phyloP scores from a whole-genome alignment of 768 basidiomycete genomes.

The Kwoniella newhampshirensis region DNA sequence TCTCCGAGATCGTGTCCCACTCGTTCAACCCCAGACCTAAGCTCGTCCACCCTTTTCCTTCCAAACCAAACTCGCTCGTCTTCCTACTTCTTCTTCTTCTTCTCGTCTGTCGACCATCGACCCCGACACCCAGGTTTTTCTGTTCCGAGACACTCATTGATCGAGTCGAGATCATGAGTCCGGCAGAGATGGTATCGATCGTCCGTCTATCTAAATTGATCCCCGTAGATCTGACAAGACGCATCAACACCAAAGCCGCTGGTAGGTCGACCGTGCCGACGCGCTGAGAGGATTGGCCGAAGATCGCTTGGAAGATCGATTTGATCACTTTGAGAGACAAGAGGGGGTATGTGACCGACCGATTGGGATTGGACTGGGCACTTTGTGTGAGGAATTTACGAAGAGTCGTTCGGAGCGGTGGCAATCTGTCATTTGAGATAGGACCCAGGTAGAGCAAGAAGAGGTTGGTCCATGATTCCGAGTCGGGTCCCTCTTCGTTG shows the following conservation, averaged over 20 bases:
- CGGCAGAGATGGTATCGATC: conserved; percentile 5
- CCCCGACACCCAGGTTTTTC: too few relatives aligned
- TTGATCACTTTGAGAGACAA: conserved; percentile 1
- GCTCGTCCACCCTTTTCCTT: conserved; percentile 1
- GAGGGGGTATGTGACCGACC: background rate
- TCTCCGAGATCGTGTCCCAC: conserved; percentile 12
- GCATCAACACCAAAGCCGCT: background rate
- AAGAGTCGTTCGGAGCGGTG: background rate
- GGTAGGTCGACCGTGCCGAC: conserved; percentile 1
- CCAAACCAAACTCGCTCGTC: too few relatives aligned
- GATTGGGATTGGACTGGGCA: too few relatives aligned
- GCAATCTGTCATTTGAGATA: background rate
- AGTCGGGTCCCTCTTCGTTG: conserved; percentile 1
- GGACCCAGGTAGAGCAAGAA: background rate
- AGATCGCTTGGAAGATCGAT: conserved; percentile 5
- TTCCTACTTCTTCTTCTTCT: too few relatives aligned
- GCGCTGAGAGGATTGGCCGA: background rate
- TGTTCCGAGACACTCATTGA: too few relatives aligned
- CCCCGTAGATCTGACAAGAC: background rate
- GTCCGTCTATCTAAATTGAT: conserved; percentile 7
- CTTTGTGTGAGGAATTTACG: background rate
- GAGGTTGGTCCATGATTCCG: background rate
- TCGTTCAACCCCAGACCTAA: conserved; percentile 8
- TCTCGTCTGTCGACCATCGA: too few relatives aligned
- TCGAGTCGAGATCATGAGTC: background rate